phyloP scores from a whole-genome alignment of 1,284 basidiomycete species.

The Sanguinoderma infundibulare region DNA sequence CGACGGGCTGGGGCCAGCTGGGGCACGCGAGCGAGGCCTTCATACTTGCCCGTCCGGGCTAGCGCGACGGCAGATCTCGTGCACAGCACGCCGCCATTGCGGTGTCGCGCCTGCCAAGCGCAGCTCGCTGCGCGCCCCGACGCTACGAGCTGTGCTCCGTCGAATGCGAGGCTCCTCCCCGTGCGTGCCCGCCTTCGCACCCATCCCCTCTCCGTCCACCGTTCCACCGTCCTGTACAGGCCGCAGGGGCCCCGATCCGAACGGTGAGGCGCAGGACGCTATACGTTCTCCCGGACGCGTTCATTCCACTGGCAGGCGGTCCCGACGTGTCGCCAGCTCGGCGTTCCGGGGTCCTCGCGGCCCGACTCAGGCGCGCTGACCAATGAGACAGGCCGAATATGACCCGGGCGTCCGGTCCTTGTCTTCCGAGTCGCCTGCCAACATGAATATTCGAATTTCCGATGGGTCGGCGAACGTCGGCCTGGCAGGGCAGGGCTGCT shows the following conservation, averaged over 20 bases:
- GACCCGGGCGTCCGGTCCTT: background rate
- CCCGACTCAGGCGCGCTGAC: too few species aligned
- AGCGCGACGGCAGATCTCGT: slow-evolving; percentile 12
- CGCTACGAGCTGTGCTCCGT: slow-evolving; percentile 17
- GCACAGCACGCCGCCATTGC: slow-evolving; percentile 26
- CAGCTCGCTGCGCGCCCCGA: slow-evolving; percentile 9
- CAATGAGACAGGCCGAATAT: too few species aligned
- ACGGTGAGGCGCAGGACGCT: too few species aligned
- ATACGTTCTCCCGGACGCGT: too few species aligned
- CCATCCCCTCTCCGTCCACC: background rate
- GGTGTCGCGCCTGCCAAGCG: slow-evolving; percentile 24
- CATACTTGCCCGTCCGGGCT: slow-evolving; percentile 2
- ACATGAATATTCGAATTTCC: too few species aligned
- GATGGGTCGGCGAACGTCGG: too few species aligned
- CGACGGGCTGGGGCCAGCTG: too few species aligned
- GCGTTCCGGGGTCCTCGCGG: background rate
- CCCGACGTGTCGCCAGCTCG: too few species aligned
- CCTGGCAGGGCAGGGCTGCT: too few species aligned
- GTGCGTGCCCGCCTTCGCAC: background rate
- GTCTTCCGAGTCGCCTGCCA: too few species aligned
- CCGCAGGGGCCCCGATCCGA: too few species aligned
- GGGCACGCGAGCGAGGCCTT: background rate
- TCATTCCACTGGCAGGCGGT: too few species aligned
- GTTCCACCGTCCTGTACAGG: background rate
- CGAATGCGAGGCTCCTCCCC: background rate